These are phyloP conservation scores for Sporisorium exsertum DNA, from an alignment of 1,284 basidiomycete species.

Conservation along the genomic window DNA sequence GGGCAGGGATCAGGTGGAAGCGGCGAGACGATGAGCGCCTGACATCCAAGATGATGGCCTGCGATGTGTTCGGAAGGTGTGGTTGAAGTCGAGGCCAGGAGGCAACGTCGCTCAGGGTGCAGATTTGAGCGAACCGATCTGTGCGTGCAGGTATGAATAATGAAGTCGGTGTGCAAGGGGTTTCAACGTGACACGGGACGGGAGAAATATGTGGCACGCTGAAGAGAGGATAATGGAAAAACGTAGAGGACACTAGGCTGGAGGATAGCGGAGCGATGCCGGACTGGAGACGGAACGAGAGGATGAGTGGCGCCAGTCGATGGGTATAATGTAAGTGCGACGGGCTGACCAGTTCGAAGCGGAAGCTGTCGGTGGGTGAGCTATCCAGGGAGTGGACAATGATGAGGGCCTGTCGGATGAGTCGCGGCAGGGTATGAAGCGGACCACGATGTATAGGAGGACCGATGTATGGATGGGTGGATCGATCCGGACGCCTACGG, in stretches of 20 bases:
- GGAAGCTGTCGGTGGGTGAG: not conserved
- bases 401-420: not conserved
- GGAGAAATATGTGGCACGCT: not conserved
- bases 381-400: not conserved
- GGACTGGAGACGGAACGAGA: not conserved
- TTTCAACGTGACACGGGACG: not conserved
- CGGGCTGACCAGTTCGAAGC: not conserved
- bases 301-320: not conserved
- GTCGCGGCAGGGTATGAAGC: not conserved
- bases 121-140: not conserved
- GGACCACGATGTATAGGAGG: not conserved
- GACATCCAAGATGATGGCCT: conserved; percentile 15
- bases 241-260: not conserved
- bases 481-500: not conserved
- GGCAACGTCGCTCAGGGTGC: not conserved
- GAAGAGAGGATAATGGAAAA: not conserved
- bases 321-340: conserved; percentile 1
- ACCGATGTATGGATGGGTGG: not conserved
- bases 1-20: not conserved
- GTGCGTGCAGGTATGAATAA: conserved; percentile 13
- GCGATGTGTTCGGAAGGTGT: not conserved
- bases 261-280: not conserved
- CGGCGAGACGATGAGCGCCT: not conserved
- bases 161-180: not conserved
- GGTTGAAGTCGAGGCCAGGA: not conserved